phyloP scores from a whole-genome alignment of 805 yeast species.

The Metschnikowia shivogae region DNA sequence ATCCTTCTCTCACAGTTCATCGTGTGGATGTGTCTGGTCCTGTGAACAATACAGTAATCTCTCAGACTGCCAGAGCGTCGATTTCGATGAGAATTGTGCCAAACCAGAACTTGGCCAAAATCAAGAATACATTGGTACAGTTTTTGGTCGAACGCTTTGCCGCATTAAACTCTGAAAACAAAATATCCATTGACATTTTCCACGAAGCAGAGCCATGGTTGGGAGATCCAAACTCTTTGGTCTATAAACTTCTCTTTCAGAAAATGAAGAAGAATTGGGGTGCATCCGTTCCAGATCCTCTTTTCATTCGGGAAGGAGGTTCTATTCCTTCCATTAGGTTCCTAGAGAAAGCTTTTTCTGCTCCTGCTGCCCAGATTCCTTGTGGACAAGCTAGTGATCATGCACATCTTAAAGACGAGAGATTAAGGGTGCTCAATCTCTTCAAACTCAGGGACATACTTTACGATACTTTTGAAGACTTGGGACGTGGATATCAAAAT shows the following conservation, averaged over 20 bases:
- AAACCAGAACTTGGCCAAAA: constrained; percentile 62
- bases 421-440: constrained; percentile 73
- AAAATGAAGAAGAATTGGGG: constrained; percentile 74
- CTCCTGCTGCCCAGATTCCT: constrained; percentile 93
- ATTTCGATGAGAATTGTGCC: constrained; percentile 88
- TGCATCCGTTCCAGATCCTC: constrained; percentile 51
- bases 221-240: constrained; percentile 75
- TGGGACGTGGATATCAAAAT: constrained; percentile 17
- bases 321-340: constrained; percentile 88
- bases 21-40: constrained; percentile 86
- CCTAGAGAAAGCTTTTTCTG: constrained; percentile 73
- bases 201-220: constrained; percentile 97
- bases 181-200: constrained; percentile 53
- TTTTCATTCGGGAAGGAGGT: constrained; percentile 93
- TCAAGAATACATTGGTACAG: constrained; percentile 47
- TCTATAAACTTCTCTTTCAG: constrained; percentile 61
- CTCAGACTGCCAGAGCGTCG: constrained; percentile 71
- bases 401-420: constrained; percentile 88
- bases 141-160: constrained; percentile 48
- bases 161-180: constrained; percentile 55
- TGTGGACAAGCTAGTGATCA: constrained; percentile 95
- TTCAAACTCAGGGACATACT: constrained; percentile 68
- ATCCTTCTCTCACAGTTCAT: constrained; percentile 86
- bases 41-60: constrained; percentile 83
- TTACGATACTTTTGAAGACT: constrained; percentile 45